Base-by-base conservation (phyloP, 352 stramenopile species). In the Salisapilia sapeloensis region DNA sequence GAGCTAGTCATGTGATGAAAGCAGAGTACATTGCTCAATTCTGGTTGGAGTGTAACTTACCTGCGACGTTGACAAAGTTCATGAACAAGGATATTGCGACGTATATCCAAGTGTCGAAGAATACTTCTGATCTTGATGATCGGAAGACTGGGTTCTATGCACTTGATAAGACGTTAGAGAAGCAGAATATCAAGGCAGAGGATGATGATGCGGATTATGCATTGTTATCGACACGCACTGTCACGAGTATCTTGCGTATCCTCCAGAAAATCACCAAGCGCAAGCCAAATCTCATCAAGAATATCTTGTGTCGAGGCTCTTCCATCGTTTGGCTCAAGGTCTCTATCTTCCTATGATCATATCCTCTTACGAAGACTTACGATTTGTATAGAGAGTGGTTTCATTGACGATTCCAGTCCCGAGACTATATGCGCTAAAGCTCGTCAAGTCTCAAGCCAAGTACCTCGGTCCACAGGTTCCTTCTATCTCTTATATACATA, bases 241-340 rank as follows among this genome's bases (percentile, higher is more conserved):
- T 87, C 40, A 83, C 65, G 19, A 82, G 52, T 24, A 78, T 81
- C 22, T 48, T 87, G 9, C 60, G 72, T 4, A 72, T 87, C 38
- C 35, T 87, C 21, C 72, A 87, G 37, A 83, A 83, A 28, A 50
- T 87, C 44, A 87, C 67, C 8, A 87, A 87, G 49, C 47, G 65
- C n/a, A 84, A 84, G 38, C 67, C 72, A 7, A 84, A 79, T 35
- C 61, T 87, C 12, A 87, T 87, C 38, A 83, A 82, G 41, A 79
- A 81, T 38, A 62, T 57, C 15, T 53, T 87, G 0, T 84, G 67
- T 33, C 65, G 72, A 31, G 43, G 57, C 10, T 64, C 67, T 13
- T 84, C 72, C 10, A 81, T 87, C 23, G 72, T 86, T 11, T 82
- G 67, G 67, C 48, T 84, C 15, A 84, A 84, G 57, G 62, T 81